Evolutionary conservation across 129 eudicot species (phyloP).

Genomic region (Calendula officinalis): DNA sequence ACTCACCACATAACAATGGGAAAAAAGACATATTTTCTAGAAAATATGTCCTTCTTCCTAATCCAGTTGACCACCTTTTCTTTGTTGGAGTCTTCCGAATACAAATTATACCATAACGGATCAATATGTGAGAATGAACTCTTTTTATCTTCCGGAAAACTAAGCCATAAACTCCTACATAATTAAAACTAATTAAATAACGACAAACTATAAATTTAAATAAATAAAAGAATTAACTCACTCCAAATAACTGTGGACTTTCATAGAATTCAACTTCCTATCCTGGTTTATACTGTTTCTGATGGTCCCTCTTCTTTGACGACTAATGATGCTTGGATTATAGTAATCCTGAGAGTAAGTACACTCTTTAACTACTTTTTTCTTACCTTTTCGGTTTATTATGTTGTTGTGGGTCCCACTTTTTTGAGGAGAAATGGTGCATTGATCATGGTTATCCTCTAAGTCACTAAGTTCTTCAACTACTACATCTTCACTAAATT

Average conservation of each 20-base stretch:
- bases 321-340: constrained; percentile 1
- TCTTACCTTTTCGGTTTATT: constrained; percentile 27
- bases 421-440: constrained; percentile 9
- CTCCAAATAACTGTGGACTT: constrained; percentile 51
- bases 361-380: constrained; percentile 22
- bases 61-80: constrained; percentile 59
- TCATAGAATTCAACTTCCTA: constrained; percentile 40
- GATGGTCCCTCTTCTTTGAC: constrained; percentile 23
- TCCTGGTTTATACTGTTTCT: constrained; percentile 12
- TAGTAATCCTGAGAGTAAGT: constrained; percentile 32
- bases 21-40: constrained; percentile 59
- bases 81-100: constrained; percentile 30
- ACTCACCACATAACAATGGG: constrained; percentile 74
- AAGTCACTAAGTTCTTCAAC: neutral
- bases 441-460: neutral
- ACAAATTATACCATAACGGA: constrained; percentile 53
- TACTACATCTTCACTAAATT: neutral
- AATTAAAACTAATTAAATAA: neutral
- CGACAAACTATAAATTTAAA: neutral
- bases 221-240: constrained; percentile 30
- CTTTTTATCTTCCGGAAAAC: constrained; percentile 46
- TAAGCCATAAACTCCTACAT: constrained; percentile 55
- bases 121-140: constrained; percentile 46
- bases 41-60: constrained; percentile 51
- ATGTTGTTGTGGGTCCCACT: constrained; percentile 5